Evolutionary conservation across 2,329 filamentous ascomycete species (phyloP).

Genomic region (Fusarium stilboides): DNA sequence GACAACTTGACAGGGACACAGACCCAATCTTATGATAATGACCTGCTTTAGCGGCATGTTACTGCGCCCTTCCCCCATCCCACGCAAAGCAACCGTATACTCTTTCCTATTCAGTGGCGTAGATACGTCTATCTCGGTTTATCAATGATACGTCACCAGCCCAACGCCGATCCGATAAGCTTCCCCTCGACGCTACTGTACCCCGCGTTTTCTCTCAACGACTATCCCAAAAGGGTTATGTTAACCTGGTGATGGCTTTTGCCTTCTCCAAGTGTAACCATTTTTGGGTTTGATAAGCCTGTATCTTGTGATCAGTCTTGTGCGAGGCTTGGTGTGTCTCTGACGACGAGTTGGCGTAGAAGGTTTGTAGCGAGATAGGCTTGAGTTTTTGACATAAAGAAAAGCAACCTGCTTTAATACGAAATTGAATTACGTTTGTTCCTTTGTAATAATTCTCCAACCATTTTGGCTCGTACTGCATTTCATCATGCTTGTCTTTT

Average conservation of each 20-base stretch:
- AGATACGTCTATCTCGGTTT: conserved; percentile 11
- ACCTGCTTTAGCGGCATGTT: no score
- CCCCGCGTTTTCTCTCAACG: conserved; percentile 33
- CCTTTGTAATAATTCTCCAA: not conserved
- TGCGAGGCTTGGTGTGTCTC: not conserved
- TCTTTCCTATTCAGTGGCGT: conserved; percentile 22
- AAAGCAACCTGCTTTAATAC: conserved; percentile 25
- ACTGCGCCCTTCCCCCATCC: not conserved
- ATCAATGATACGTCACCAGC: conserved; percentile 29
- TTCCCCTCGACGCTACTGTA: conserved; percentile 15
- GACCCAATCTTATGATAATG: no score
- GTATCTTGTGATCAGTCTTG: conserved; percentile 21
- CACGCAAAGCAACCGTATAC: conserved; percentile 15
- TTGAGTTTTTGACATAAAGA: conserved; percentile 30
- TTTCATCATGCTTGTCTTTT: conserved; percentile 35
- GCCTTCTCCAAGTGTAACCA: conserved; percentile 34
- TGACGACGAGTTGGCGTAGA: not conserved
- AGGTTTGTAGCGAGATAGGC: not conserved
- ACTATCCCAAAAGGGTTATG: conserved; percentile 38
- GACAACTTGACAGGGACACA: no score
- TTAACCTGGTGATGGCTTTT: conserved; percentile 26
- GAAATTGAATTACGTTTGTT: not conserved
- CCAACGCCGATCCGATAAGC: conserved; percentile 36
- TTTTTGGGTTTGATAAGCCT: conserved; percentile 22
- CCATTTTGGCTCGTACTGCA: not conserved